phyloP scores from a whole-genome alignment of 495 filamentous ascomycete genomes.

The Lentithecium fluviatile region DNA sequence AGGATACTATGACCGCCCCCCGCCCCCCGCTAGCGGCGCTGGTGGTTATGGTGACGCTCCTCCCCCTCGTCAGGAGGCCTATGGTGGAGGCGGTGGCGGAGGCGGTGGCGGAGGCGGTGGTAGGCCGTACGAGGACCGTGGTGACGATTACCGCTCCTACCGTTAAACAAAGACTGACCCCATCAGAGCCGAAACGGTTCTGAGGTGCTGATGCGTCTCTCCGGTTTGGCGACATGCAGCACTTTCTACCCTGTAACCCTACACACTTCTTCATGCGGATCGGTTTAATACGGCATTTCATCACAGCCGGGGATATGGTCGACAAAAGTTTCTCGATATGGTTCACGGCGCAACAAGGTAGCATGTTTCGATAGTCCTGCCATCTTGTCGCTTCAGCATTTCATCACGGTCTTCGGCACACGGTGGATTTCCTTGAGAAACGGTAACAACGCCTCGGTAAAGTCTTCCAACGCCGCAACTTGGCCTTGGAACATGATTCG shows the following conservation, averaged over 20 bases:
- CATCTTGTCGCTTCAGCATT: slow-evolving; percentile 16
- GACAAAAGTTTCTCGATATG: slow-evolving; percentile 33
- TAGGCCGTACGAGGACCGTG: slow-evolving; percentile 37
- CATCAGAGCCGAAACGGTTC: slow-evolving; percentile 33
- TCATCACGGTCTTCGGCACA: slow-evolving; percentile 33
- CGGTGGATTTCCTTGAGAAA: slow-evolving; percentile 40
- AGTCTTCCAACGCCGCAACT: slow-evolving; percentile 22
- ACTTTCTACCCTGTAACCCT: slow-evolving; percentile 31
- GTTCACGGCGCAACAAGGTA: slow-evolving; percentile 29
- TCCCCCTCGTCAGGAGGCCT: slow-evolving; percentile 31
- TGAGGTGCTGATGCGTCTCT: slow-evolving; percentile 14
- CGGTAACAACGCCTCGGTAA: slow-evolving; percentile 32
- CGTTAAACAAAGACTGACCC: slow-evolving; percentile 26
- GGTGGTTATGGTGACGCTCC: slow-evolving; percentile 30
- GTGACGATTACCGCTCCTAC: slow-evolving; percentile 31
- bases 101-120: slow-evolving; percentile 28
- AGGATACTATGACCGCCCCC: slow-evolving; percentile 43
- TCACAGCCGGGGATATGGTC: slow-evolving; percentile 25
- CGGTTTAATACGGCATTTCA: slow-evolving; percentile 32
- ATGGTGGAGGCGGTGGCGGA: slow-evolving; percentile 30
- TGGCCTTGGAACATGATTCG: slow-evolving; percentile 26
- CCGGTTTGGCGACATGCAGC: slow-evolving; percentile 18
- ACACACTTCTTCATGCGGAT: slow-evolving; percentile 28
- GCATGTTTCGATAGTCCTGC: slow-evolving; percentile 28
- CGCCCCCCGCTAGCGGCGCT: slow-evolving; percentile 20